A percentile compares a stretch with the other conserved stretches of the same genome.
Conservation (phyloP, 345 rosid genomes). For the Isatis tinctoria region DNA sequence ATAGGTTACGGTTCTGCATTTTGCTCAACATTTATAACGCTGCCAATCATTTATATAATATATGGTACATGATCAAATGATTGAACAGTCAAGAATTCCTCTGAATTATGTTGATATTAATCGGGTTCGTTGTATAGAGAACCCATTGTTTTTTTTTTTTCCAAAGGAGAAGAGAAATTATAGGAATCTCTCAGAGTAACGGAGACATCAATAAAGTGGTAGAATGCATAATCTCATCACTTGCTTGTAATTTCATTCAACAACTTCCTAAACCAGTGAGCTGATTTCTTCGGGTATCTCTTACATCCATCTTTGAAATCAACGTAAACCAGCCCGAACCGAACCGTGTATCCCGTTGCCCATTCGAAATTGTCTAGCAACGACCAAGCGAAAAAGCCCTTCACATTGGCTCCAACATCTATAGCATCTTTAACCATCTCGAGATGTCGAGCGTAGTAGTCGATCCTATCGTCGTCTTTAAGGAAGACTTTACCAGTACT, state of each 20-base stretch:
- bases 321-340: slow-evolving; percentile 2
- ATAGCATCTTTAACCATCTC: neutral
- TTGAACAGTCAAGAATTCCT: too few relatives aligned
- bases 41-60: too few relatives aligned
- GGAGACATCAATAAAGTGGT: neutral
- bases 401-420: neutral
- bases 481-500: neutral
- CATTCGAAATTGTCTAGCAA: slow-evolving; percentile 1
- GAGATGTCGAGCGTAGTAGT: neutral
- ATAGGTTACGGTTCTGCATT: too few relatives aligned
- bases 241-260: neutral
- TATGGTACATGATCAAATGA: too few relatives aligned
- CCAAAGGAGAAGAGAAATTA: neutral
- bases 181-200: neutral
- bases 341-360: slow-evolving; percentile 1
- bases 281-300: slow-evolving; percentile 5
- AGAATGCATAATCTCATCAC: neutral
- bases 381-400: slow-evolving; percentile 4
- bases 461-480: neutral
- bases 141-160: neutral
- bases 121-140: neutral
- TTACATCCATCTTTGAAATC: slow-evolving; percentile 1
- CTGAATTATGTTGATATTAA: neutral
- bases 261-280: neutral
- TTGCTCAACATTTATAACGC: too few relatives aligned